Evolutionary conservation across 768 basidiomycete genomes (phyloP), one percentile per base, ranked within the genome.

Genomic region (Agaricus blazei): DNA sequence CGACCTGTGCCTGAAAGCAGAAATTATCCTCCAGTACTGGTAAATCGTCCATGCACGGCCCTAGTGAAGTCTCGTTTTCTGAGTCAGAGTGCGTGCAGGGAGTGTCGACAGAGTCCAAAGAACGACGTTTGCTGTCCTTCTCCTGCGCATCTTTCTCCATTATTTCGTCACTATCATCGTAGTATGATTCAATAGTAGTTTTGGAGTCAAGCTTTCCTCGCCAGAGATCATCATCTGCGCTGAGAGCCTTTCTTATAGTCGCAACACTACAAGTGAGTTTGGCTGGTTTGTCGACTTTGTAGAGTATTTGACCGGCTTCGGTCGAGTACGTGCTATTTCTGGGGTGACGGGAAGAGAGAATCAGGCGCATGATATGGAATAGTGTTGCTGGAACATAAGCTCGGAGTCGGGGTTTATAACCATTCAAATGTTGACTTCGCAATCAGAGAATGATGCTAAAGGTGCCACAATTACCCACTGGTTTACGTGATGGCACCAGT

Each of bases 321-420:
- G 57, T 62, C 38, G 57, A 52, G 46, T 62, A 67, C 24, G 59
- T 56, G 14, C 61, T 52, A 42, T 64, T 56, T 45, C 59, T 63
- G 7, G 64, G 64, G 23, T 60, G 52, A 31, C 52, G 44, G 23
- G 51, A 59, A 12, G 62, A 64, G n/a, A 68, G 60, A 48, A 58
- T 54, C 34, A 68, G 64, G n/a, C 58, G 58, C 65, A 66, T 65
- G 3, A 38, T 19, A 47, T 4, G 26, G 7, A 6, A 14, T 8
- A 1, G 27, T 47, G 23, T 47, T 47, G 4, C 26, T 47, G 45
- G 6, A 12, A 42, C 4, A 42, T 15, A 6, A 27, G 3, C 19
- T 19, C 27, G 4, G 47, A 26, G 5, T 31, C 31, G 31, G 5
- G 31, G 31, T 31, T 19, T 19, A 19, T 19, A 19, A 19, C 19